These are phyloP conservation scores for Paramecium sexaurelia DNA, from an alignment of 73 alveolate genomes.

Conservation along the genomic window DNA sequence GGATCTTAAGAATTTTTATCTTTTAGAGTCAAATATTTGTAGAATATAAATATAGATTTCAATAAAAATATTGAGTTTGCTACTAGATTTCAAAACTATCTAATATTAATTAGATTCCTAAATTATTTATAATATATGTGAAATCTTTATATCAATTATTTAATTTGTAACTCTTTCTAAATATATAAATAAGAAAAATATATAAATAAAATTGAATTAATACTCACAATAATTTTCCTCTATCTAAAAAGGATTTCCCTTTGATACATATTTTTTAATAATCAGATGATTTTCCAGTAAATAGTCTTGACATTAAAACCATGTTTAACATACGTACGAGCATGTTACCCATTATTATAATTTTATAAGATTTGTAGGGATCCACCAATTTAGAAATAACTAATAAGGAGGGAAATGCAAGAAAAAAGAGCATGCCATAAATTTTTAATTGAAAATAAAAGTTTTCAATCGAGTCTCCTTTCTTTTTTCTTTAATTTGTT, in stretches of 20 bases:
- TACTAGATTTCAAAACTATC: no score
- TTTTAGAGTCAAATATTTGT: neutral
- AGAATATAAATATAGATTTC: no score
- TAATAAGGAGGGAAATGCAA: neutral
- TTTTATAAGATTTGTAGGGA: slow-evolving; percentile 10
- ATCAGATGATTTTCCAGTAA: slow-evolving; percentile 15
- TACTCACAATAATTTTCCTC: slow-evolving; percentile 18
- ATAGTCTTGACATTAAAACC: neutral
- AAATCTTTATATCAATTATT: no score
- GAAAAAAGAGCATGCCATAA: slow-evolving; percentile 32
- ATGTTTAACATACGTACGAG: neutral
- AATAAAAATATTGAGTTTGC: no score
- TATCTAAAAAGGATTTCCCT: slow-evolving; percentile 47
- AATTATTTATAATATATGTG: no score
- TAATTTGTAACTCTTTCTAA: no score
- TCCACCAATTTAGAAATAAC: slow-evolving; percentile 14
- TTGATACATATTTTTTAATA: neutral
- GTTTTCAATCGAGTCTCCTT: slow-evolving; percentile 10
- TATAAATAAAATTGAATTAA: neutral
- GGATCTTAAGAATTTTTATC: neutral
- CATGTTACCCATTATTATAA: neutral
- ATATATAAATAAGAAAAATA: no score
- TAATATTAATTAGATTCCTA: no score
- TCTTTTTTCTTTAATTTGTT: neutral
- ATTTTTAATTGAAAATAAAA: slow-evolving; percentile 34